Base-by-base conservation (phyloP, 139 green algal genomes). In the Volvox africanus region DNA sequence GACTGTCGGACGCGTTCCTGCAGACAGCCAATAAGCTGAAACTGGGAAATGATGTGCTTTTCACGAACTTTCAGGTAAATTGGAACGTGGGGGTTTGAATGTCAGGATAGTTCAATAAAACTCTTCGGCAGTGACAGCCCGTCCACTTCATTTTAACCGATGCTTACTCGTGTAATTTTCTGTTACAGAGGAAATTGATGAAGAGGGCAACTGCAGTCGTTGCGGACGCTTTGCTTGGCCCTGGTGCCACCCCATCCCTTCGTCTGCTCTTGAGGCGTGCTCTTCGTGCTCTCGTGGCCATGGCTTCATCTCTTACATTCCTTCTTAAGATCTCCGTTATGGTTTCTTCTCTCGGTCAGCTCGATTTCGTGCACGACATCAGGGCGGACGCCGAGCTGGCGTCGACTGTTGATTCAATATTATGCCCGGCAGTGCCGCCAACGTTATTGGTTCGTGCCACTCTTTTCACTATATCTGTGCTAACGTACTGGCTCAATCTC, bases 281-380 rank as follows among this genome's bases (percentile, higher is more conserved):
- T 16, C 36, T 84, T 24, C 78, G 78, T 26, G 78, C 37, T 16
- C 36, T 35, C 36, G 32, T 84, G 36, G 78, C 78, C 20, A 37
- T 62, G 36, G 37, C 37, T 3, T 84, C 78, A 22, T 67, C 33
- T 20, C 30, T 20, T 1, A 24, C 75, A 1, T 81, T 84, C 18
- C 36, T 84, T 22, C 19, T 62, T 2, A 68, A 68, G 36, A 35
- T 84, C 20, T 65, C 20, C 20, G 36, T 11, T 1, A 37, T 84
- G 36, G 78, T 44, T 11, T 22, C 36, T 35, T 62, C 78, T 24
- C 36, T 84, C 36, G 21, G 1, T 13, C 78, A 84, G 18, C 16
- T 84, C 36, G 78, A 65, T 65, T 67, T 84, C 36, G 36, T 19
- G 36, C 78, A 84, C 78, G 78, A 84, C 18, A 20, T 81, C 18